Evolutionary conservation across 2,329 filamentous ascomycete genomes (phyloP).

Genomic region (Aureobasidium sp.): DNA sequence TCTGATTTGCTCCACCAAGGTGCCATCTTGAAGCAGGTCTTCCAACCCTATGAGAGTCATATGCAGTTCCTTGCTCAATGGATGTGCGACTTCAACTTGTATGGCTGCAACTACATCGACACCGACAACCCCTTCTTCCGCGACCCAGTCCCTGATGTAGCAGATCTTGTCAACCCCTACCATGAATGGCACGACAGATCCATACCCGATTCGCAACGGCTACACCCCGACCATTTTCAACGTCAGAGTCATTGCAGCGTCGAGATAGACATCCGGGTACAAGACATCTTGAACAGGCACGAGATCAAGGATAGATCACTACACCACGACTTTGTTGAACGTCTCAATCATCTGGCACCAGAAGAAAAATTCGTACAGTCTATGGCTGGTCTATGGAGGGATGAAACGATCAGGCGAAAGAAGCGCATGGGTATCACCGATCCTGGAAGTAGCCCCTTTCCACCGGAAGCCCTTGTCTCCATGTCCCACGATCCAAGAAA

Average conservation of each 20-base stretch:
- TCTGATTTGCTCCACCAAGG: conserved; percentile 91
- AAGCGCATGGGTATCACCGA: conserved; percentile 70
- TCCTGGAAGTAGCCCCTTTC: conserved; percentile 79
- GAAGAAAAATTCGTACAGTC: conserved; percentile 91
- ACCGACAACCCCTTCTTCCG: conserved; percentile 77
- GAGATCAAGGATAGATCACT: conserved; percentile 80
- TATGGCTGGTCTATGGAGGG: conserved; percentile 93
- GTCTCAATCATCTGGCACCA: conserved; percentile 64
- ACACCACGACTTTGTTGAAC: conserved; percentile 90
- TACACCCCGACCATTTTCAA: conserved; percentile 70
- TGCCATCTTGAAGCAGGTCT: conserved; percentile 80
- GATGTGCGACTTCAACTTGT: conserved; percentile 99
- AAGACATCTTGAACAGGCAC: conserved; percentile 86
- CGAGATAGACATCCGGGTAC: conserved; percentile 89
- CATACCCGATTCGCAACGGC: conserved; percentile 65
- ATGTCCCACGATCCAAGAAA: conserved; percentile 88
- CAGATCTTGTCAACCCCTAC: conserved; percentile 64
- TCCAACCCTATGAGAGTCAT: conserved; percentile 96
- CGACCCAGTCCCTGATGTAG: conserved; percentile 74
- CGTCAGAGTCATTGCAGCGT: conserved; percentile 89
- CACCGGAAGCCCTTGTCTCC: conserved; percentile 81
- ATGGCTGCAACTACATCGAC: conserved; percentile 90
- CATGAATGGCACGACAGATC: conserved; percentile 87
- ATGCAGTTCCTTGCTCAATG: conserved; percentile 94
- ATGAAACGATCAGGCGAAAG: conserved; percentile 85